phyloP scores from a whole-genome alignment of 495 filamentous ascomycete species.

The Penicillium taxi region DNA sequence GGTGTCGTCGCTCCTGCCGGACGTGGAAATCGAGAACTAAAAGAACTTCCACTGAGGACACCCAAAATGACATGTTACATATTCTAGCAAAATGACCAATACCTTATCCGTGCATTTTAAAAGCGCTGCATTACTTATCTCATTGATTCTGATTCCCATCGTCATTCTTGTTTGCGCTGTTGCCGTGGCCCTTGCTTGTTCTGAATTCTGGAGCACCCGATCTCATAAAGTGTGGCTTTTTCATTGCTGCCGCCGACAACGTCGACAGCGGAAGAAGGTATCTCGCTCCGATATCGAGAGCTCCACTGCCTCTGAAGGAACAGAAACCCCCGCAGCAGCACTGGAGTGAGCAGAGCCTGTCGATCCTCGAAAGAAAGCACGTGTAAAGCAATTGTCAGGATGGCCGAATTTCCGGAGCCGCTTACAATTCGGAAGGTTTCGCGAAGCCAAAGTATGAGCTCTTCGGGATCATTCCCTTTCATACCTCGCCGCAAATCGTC shows the following conservation, averaged over 20 bases:
- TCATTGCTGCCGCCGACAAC: conserved; percentile 5
- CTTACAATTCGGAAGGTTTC: conserved; percentile 5
- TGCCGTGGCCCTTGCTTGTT: conserved; percentile 39
- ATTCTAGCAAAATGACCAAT: conserved; percentile 22
- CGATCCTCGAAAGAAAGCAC: conserved; percentile 14
- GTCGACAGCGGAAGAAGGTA: conserved; percentile 11
- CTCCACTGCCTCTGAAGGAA: conserved; percentile 8
- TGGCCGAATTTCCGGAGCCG: conserved; percentile 9
- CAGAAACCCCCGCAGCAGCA: conserved; percentile 13
- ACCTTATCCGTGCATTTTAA: conserved; percentile 26
- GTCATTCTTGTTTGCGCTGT: conserved; percentile 38
- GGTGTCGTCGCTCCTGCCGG: conserved; percentile 3
- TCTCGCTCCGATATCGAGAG: conserved; percentile 16
- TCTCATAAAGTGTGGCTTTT: conserved; percentile 9
- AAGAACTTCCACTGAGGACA: too few relatives aligned
- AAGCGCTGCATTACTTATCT: conserved; percentile 35
- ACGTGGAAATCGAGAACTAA: background rate
- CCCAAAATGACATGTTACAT: too few relatives aligned
- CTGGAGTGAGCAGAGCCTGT: conserved; percentile 15
- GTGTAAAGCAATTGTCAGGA: conserved; percentile 9
- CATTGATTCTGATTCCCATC: conserved; percentile 50
- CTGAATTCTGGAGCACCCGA: conserved; percentile 26
- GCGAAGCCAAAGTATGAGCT: conserved; percentile 5
- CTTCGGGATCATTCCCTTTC: conserved; percentile 13
- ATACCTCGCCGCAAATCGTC: conserved; percentile 25